Base-by-base conservation (phyloP, 78 protist species). In the Pigoraptor vietnamica region DNA sequence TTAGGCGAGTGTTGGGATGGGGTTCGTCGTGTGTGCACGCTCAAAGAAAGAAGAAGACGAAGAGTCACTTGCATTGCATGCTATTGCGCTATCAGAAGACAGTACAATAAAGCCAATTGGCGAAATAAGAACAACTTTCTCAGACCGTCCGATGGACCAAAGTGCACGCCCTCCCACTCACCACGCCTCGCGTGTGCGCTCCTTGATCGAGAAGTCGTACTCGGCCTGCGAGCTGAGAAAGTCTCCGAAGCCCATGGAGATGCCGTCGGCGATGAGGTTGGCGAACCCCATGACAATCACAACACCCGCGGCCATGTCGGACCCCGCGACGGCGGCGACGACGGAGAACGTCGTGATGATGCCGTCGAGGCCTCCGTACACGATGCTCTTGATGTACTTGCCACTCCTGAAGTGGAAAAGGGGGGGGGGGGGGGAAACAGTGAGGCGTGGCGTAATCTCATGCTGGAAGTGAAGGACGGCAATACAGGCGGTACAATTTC, bases 341-440 rank as follows among this genome's bases (percentile, higher is more conserved):
- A 95, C 93, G 24, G 97, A 97, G 92, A 97, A 95, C 40, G 97
- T 95, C 10, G 97, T 95, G 32, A 95, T 95, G 89, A 95, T 97
- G 48, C 98, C 98, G 91, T 97, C 98, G 23, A 97, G 94, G 2
- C 98, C 98, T 39, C 97, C 97, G 67, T 92, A 95, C 9, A 97
- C 95, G 81, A 95, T 79, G 38, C 93, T 37, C 93, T 95, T 93
- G 40, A 96, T 89, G 86, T 94, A 93, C 37, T 93, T 95, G 10
- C 96, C 67, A 14, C 67, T 48, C 67, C 67, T 48, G 67, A 6
- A 48, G 67, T 48, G 67, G 67, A 21, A 14, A 48, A 48, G 67
- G 67, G 67, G n/a, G n/a, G n/a, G n/a, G n/a, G n/a, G n/a, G n/a
- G n/a, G n/a, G n/a, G n/a, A n/a, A n/a, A n/a, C n/a, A n/a, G n/a